Conservation (phyloP, 306 rosid genomes). For the cucumber (Cucumis sativus) region Cucumber_9930_V3 NC_026656.2:12589001-12589500, state of each 20-base stretch:
- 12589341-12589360: not conserved
- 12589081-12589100: no score
- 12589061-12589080: no score
- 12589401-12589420: not conserved
- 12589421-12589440: not conserved
- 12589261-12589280: conserved; percentile 2
- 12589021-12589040: no score
- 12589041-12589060: no score
- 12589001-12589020: no score
- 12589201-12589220: not conserved
- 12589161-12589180: not conserved
- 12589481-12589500: not conserved
- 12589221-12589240: not conserved
- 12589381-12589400: not conserved
- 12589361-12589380: not conserved
- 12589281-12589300: not conserved
- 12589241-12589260: not conserved
- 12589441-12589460: not conserved
- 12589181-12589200: not conserved
- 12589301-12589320: not conserved
- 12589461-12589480: not conserved
- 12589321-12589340: not conserved
- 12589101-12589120: no score
- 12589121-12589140: no score
- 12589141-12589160: no score